Percentiles rank a stretch among this genome's conserved stretches.
Conservation (phyloP, 78 protist genomes). For the Guillardia theta region DNA sequence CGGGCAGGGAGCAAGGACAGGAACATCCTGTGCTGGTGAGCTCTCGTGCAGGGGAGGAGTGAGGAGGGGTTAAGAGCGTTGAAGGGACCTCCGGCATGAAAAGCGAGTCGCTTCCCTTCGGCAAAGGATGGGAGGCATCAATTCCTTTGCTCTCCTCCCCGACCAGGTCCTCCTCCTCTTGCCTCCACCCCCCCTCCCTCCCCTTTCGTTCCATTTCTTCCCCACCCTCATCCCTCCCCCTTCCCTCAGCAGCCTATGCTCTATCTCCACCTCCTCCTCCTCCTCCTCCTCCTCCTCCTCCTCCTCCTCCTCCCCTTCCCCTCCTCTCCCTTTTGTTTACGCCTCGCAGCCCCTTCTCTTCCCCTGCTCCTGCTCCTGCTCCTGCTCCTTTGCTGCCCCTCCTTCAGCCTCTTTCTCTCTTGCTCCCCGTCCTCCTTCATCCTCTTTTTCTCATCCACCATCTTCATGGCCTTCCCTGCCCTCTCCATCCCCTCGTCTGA, state of each 20-base stretch:
- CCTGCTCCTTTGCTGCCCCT: background rate
- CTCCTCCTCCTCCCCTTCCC: background rate
- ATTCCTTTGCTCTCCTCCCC: no score
- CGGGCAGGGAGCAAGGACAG: no score
- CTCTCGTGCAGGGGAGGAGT: no score
- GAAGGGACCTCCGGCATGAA: no score
- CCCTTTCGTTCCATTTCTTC: background rate
- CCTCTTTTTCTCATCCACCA: background rate
- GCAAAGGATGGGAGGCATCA: no score
- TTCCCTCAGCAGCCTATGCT: background rate
- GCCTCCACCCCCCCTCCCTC: background rate
- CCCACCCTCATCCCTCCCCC: background rate
- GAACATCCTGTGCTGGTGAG: no score
- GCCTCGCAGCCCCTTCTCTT: background rate
- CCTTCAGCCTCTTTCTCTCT: background rate
- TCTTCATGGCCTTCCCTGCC: background rate
- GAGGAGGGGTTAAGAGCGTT: no score
- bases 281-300: background rate
- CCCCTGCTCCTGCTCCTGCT: background rate
- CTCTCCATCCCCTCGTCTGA: background rate
- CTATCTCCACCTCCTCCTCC: background rate
- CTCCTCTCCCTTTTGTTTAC: background rate
- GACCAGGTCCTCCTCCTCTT: background rate
- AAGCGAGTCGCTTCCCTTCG: no score
- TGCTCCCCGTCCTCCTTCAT: background rate